Percentiles rank a stretch among this genome's conserved stretches.
Evolutionary conservation across 331 rosid genomes (phyloP).

Genomic region (Malus hybrid): DNA sequence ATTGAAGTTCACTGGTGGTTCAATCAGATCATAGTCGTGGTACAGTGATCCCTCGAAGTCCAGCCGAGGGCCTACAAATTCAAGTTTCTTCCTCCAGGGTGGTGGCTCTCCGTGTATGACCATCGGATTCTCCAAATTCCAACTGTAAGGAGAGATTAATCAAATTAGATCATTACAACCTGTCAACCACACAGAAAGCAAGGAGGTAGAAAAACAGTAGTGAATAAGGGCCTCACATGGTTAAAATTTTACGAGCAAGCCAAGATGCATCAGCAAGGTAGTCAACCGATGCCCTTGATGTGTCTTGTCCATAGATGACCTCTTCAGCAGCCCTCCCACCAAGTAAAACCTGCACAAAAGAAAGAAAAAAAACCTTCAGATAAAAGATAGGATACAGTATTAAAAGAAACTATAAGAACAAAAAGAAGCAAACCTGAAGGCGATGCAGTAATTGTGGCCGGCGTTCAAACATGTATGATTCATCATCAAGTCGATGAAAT

Average conservation of each 20-base stretch:
- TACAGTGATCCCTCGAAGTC: constrained; percentile 96
- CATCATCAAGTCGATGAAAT: constrained; percentile 86
- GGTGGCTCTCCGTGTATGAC: constrained; percentile 91
- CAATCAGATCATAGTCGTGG: constrained; percentile 58
- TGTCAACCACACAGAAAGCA: constrained; percentile 1
- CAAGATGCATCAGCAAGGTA: constrained; percentile 96
- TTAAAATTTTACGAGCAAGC: constrained; percentile 96
- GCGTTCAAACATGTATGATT: constrained; percentile 85
- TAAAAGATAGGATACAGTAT: constrained; percentile 6
- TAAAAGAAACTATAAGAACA: neutral
- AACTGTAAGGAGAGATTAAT: constrained; percentile 33
- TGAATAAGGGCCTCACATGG: constrained; percentile 51
- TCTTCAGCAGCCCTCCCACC: constrained; percentile 99
- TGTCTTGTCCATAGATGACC: constrained; percentile 89
- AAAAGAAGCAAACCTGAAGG: constrained; percentile 46
- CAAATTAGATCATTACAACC: constrained; percentile 7
- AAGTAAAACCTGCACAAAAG: constrained; percentile 75
- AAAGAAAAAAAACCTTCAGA: neutral
- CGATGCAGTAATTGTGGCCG: constrained; percentile 85
- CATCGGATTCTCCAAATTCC: constrained; percentile 98
- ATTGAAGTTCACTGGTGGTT: constrained; percentile 77
- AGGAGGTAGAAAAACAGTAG: neutral
- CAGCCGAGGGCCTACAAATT: constrained; percentile 84
- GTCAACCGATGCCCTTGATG: constrained; percentile 79
- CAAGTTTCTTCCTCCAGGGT: constrained; percentile 70